Percentiles rank a stretch among this genome's conserved stretches.
Evolutionary conservation across 805 yeast genomes (phyloP).

Genomic region (Saccharomycopsis microspora): DNA sequence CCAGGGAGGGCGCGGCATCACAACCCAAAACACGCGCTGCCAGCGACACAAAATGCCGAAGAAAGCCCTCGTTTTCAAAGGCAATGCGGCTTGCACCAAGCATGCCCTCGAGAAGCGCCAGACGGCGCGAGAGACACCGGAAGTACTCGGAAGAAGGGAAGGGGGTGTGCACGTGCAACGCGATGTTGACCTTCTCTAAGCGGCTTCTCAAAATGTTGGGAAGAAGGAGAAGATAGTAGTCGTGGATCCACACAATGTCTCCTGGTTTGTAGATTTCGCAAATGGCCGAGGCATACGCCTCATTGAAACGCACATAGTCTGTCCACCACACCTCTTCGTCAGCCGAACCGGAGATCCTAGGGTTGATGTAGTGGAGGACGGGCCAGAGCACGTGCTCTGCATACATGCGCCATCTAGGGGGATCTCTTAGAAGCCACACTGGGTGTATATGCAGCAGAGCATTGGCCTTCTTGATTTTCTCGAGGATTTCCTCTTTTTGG

Average conservation of each 20-base stretch:
- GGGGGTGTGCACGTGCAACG: constrained; percentile 79
- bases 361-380: constrained; percentile 80
- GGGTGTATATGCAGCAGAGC: constrained; percentile 57
- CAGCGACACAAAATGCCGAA: constrained; percentile 84
- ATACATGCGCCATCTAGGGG: constrained; percentile 74
- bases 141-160: constrained; percentile 93
- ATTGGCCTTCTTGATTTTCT: constrained; percentile 33
- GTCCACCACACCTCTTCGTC: constrained; percentile 68
- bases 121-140: constrained; percentile 76
- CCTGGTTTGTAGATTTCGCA: constrained; percentile 71
- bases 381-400: constrained; percentile 94
- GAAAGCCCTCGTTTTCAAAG: constrained; percentile 78
- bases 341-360: background rate
- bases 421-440: constrained; percentile 79
- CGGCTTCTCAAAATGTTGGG: constrained; percentile 79
- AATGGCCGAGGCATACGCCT: constrained; percentile 76
- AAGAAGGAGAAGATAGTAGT: constrained; percentile 68
- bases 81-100: constrained; percentile 81
- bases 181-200: constrained; percentile 52
- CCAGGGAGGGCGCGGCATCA: constrained; percentile 46
- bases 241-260: constrained; percentile 88
- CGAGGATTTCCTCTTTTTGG: constrained; percentile 42
- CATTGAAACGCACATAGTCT: constrained; percentile 84
- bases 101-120: constrained; percentile 78
- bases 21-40: constrained; percentile 82